phyloP scores from a whole-genome alignment of 768 basidiomycete genomes.

The Tulasnella sp. region DNA sequence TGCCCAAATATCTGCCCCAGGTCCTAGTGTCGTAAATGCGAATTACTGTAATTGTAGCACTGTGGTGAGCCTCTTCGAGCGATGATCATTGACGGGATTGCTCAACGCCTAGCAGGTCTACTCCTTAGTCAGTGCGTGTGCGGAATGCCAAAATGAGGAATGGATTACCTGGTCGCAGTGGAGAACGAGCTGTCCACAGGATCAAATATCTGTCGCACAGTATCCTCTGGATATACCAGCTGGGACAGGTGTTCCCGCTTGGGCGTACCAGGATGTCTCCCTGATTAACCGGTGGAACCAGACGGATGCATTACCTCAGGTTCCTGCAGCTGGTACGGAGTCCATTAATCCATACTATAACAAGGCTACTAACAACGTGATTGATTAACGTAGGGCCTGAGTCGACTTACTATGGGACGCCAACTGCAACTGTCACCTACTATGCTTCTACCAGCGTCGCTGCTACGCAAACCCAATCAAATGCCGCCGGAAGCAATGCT shows the following conservation, averaged over 20 bases:
- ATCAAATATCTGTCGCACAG: conserved; percentile 22
- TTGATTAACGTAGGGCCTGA: background rate
- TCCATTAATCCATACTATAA: background rate
- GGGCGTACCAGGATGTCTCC: conserved; percentile 49
- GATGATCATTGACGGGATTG: no score
- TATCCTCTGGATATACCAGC: conserved; percentile 37
- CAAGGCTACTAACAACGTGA: background rate
- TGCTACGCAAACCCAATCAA: background rate
- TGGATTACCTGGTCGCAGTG: conserved; percentile 22
- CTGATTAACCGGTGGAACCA: background rate
- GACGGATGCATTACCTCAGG: background rate
- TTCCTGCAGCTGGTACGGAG: background rate
- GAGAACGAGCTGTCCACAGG: conserved; percentile 23
- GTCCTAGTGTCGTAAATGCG: background rate
- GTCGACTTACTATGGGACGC: conserved; percentile 6
- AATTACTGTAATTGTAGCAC: conserved; percentile 41
- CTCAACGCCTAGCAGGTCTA: conserved; percentile 25
- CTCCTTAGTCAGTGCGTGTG: conserved; percentile 45
- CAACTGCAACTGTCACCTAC: background rate
- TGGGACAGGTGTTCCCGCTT: conserved; percentile 42
- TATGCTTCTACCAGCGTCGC: background rate
- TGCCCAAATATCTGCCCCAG: no score
- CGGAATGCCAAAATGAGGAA: conserved; percentile 38
- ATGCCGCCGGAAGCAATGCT: background rate
- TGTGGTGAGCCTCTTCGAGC: conserved; percentile 22